Percentiles rank a stretch among this genome's conserved stretches.
Conservation (phyloP, 176 grass and related monocot species). For the Phragmites australis region DNA sequence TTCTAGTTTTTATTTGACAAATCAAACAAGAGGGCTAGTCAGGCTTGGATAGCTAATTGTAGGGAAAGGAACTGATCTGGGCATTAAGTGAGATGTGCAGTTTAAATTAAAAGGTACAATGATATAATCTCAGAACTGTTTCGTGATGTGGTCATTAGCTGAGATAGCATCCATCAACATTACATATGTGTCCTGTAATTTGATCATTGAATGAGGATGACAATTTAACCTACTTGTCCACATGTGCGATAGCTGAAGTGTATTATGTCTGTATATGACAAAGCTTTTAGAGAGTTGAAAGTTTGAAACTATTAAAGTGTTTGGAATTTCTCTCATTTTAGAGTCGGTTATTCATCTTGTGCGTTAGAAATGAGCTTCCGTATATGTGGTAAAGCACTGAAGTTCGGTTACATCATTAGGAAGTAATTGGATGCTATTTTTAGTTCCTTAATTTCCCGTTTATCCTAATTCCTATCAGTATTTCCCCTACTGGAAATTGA, state of each 20-base stretch:
- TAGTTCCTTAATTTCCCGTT: neutral
- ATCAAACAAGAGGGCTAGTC: neutral
- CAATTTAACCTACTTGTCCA: neutral
- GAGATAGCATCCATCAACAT: neutral
- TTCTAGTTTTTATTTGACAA: neutral
- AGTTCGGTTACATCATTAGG: conserved; percentile 6
- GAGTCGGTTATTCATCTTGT: conserved; percentile 1
- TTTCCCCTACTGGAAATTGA: neutral
- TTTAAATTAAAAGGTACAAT: neutral
- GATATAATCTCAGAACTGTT: neutral
- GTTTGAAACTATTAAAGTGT: neutral
- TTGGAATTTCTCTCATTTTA: conserved; percentile 1
- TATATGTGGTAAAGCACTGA: conserved; percentile 1
- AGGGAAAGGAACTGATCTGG: neutral
- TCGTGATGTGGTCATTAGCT: neutral
- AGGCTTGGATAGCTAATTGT: neutral
- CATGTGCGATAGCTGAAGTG: neutral
- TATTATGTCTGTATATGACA: neutral
- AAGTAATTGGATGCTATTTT: neutral
- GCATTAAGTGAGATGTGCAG: neutral
- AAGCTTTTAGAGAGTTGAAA: neutral
- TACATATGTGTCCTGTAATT: neutral
- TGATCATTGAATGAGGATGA: neutral
- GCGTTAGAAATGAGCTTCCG: neutral
- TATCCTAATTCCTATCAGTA: neutral